Percentiles rank a stretch among this genome's conserved stretches.
These are phyloP conservation scores for Alternaria hordeiaustralica DNA, from an alignment of 2,329 filamentous ascomycete species.

Conservation along the genomic window DNA sequence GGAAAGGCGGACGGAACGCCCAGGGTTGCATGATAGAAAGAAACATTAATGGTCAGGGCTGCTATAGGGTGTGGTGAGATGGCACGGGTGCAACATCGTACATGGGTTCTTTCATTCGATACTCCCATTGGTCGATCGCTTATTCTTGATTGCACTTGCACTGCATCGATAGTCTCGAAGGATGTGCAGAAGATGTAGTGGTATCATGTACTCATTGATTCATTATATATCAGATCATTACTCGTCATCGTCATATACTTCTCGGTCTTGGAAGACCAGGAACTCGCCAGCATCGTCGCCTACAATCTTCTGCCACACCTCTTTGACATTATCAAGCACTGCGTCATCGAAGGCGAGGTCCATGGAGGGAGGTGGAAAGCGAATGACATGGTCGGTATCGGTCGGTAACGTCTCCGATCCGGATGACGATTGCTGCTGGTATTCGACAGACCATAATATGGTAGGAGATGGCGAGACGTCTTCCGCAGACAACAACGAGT, in stretches of 20 bases:
- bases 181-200: neutral
- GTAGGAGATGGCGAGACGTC: conserved; percentile 43
- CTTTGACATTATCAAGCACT: conserved; percentile 69
- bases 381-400: conserved; percentile 54
- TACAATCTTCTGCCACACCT: conserved; percentile 72
- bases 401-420: conserved; percentile 26
- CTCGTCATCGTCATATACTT: conserved; percentile 66
- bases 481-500: conserved; percentile 51
- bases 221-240: conserved; percentile 5
- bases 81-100: neutral
- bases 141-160: neutral
- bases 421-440: conserved; percentile 54
- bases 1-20: neutral
- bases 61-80: neutral
- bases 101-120: neutral
- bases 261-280: conserved; percentile 79
- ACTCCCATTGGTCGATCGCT: neutral
- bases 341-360: conserved; percentile 78
- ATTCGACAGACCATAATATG: conserved; percentile 61
- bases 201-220: neutral
- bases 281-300: conserved; percentile 65
- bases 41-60: neutral
- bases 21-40: neutral
- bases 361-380: conserved; percentile 65
- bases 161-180: neutral